Percentiles rank a stretch among this genome's conserved stretches.
These are phyloP conservation scores for Piloderma croceum DNA, from an alignment of 768 basidiomycete genomes.

Conservation along the genomic window DNA sequence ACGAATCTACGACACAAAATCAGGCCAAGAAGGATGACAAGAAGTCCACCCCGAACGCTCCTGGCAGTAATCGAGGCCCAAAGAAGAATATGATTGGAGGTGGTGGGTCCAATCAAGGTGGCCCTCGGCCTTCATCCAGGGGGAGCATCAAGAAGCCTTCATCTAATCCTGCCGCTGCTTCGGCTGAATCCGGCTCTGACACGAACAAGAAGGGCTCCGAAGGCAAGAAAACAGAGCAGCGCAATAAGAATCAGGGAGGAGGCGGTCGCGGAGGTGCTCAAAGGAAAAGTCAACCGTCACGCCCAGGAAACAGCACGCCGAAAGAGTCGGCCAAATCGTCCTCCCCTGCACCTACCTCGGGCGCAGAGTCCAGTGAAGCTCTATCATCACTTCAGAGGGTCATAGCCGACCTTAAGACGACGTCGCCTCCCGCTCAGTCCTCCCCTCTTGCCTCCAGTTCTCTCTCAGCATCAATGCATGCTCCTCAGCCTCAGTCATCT, in stretches of 20 bases:
- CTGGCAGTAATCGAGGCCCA: conserved; percentile 47
- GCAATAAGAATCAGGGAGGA: conserved; percentile 50
- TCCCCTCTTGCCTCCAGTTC: conserved; percentile 36
- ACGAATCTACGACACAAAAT: conserved; percentile 60
- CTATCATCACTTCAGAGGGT: conserved; percentile 86
- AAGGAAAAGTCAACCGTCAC: conserved; percentile 56
- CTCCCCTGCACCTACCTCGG: conserved; percentile 44
- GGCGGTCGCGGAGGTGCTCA: conserved; percentile 41
- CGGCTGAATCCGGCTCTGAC: conserved; percentile 67
- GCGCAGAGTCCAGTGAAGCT: conserved; percentile 68
- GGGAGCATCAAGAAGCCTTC: conserved; percentile 57
- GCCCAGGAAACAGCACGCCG: conserved; percentile 33
- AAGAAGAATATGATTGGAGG: conserved; percentile 48
- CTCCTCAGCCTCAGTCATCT: conserved; percentile 40
- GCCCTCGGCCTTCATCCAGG: conserved; percentile 57
- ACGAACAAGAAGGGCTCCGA: conserved; percentile 54
- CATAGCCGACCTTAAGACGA: conserved; percentile 88
- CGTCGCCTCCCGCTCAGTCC: conserved; percentile 58
- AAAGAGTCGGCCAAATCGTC: conserved; percentile 44
- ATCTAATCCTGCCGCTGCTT: conserved; percentile 30
- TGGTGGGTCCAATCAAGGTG: conserved; percentile 33
- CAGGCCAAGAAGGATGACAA: conserved; percentile 68
- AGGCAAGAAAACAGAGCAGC: conserved; percentile 49
- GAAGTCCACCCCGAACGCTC: conserved; percentile 45
- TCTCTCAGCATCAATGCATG: conserved; percentile 39